Evolutionary conservation across 257 asterid genomes (phyloP).

Genomic region (Solanum peruvianum): DNA sequence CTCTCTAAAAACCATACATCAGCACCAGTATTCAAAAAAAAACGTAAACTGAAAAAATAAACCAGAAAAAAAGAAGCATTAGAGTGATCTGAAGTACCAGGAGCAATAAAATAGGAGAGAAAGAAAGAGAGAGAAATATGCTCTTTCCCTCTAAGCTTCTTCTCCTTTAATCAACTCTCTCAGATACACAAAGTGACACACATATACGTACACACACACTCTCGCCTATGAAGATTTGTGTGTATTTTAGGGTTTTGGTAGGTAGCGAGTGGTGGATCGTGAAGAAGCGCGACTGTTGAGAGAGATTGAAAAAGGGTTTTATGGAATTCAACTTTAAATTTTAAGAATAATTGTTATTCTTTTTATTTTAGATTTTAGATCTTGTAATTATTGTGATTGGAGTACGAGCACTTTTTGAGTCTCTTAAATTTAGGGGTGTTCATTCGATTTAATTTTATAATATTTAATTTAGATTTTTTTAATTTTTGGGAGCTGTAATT

Average conservation of each 20-base stretch:
- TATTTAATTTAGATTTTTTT: no score
- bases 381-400: background rate
- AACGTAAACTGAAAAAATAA: background rate
- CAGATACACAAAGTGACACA: background rate
- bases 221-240: background rate
- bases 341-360: background rate
- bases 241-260: constrained; percentile 5
- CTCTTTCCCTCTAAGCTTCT: background rate
- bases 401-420: background rate
- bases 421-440: background rate
- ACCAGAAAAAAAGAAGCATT: background rate
- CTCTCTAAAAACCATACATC: background rate
- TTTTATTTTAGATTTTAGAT: background rate
- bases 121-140: background rate
- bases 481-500: no score
- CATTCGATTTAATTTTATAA: no score
- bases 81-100: background rate
- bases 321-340: background rate
- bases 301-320: background rate
- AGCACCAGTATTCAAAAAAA: background rate
- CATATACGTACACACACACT: background rate
- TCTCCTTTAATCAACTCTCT: background rate
- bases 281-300: constrained; percentile 8
- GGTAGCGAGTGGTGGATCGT: constrained; percentile 23
- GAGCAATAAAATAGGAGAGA: background rate